Evolutionary conservation across 2,329 filamentous ascomycete genomes (phyloP), one percentile per base, ranked within the genome.

Genomic region (Incumbomyces delicatus): DNA sequence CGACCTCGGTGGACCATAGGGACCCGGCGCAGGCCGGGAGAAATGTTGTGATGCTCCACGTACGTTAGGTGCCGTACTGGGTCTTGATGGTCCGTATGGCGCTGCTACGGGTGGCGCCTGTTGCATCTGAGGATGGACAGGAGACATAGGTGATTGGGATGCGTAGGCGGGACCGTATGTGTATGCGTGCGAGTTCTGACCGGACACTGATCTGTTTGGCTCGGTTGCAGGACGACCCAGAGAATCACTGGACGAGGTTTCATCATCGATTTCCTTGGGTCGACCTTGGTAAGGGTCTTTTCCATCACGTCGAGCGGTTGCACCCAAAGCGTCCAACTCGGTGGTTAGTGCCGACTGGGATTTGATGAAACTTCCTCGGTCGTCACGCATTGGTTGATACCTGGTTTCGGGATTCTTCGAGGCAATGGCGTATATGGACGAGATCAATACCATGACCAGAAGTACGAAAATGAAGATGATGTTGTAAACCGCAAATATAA

Each of bases 331-430:
- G 63, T 95, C 88, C 42, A 95, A 76, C 67, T 95, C 89, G 6
- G 88, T 94, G 3, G 83, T 78, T 45, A 95, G 72, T 60, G 90
- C 83, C 4, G 85, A 85, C 65, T 92, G 85, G 12, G 88, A 95
- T 73, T 95, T 95, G 80, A 95, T 95, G 70, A 96, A 95, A 8
- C 89, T 95, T 43, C 87, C 87, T 58, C 90, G 83, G 66, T 96
- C 90, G 60, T 96, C 90, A 46, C 85, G 84, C 89, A 96, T 95
- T 59, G 87, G 88, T 66, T 95, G 87, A 68, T 96, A 96, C 51
- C 89, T 83, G 35, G 85, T 87, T 63, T 96, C 90, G 17, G 90
- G 90, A 68, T 95, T 94, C 76, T 94, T 94, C 51, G 87, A 86
- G 63, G 87, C 79, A 60, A 95, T 80, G 39, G 87, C 85, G 55